Evolutionary conservation across 169 alveolate species (phyloP).

Genomic region (Plasmodium yoelii): DNA sequence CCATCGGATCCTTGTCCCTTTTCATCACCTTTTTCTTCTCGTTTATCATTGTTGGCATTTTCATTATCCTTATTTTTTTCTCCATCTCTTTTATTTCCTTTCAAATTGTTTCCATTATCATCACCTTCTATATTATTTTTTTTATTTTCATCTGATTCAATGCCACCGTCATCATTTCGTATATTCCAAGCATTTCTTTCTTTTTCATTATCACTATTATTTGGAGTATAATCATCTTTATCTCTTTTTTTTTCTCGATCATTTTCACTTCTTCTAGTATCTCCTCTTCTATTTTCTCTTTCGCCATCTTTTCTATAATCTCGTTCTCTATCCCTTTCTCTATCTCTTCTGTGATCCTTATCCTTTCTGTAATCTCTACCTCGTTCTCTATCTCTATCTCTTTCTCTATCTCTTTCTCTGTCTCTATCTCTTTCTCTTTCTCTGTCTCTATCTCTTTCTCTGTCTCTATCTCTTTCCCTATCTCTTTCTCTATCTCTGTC

Average conservation of each 20-base stretch:
- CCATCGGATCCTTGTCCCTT: constrained; percentile 59
- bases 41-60: constrained; percentile 32
- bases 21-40: constrained; percentile 11
- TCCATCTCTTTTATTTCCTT: background rate
- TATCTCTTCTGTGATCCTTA: constrained; percentile 49
- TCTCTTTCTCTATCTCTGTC: constrained; percentile 44
- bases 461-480: constrained; percentile 34
- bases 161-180: constrained; percentile 27
- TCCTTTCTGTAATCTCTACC: constrained; percentile 74
- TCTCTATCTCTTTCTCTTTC: constrained; percentile 19
- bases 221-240: constrained; percentile 16
- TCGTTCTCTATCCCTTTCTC: constrained; percentile 28
- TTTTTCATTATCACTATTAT: constrained; percentile 27
- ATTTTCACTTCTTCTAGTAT: constrained; percentile 25
- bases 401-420: constrained; percentile 53
- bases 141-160: constrained; percentile 11
- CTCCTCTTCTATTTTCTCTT: constrained; percentile 12
- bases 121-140: constrained; percentile 1
- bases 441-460: constrained; percentile 34
- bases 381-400: constrained; percentile 78
- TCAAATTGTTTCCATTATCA: constrained; percentile 2
- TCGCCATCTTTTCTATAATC: constrained; percentile 26
- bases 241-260: constrained; percentile 62
- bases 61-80: constrained; percentile 40
- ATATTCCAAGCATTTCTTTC: constrained; percentile 7